Conservation (phyloP, 768 basidiomycete genomes). For the Tulasnella sp. region DNA sequence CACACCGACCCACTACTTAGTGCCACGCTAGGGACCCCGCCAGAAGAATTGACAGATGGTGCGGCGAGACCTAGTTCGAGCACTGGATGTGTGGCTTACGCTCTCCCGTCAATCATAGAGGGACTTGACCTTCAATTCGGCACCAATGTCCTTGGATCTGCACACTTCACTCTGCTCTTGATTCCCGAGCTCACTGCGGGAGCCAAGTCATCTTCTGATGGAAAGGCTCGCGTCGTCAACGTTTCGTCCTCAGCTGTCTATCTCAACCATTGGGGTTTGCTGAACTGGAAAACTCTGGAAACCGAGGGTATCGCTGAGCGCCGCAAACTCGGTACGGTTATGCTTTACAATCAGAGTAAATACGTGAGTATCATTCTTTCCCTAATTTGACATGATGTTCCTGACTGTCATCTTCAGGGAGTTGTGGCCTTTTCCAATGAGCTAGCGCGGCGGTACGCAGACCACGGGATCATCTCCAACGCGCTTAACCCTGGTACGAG, state of each 20-base stretch:
- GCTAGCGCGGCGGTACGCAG: slow-evolving; percentile 25
- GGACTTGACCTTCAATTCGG: slow-evolving; percentile 23
- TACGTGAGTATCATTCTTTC: background rate
- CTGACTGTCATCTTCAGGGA: background rate
- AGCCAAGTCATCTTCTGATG: slow-evolving; percentile 20
- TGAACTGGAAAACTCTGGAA: slow-evolving; percentile 9
- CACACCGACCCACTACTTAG: background rate
- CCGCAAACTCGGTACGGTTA: slow-evolving; percentile 3
- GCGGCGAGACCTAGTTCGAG: background rate
- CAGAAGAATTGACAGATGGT: slow-evolving; percentile 27
- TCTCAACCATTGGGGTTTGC: background rate
- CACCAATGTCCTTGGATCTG: slow-evolving; percentile 24
- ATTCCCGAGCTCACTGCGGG: slow-evolving; percentile 20
- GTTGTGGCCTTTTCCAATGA: slow-evolving; percentile 24
- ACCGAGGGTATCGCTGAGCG: background rate
- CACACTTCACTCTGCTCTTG: slow-evolving; percentile 23
- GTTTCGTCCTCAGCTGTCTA: slow-evolving; percentile 21
- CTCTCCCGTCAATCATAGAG: background rate
- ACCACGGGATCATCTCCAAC: slow-evolving; percentile 23
- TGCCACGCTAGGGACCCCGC: slow-evolving; percentile 30
- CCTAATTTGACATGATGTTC: background rate
- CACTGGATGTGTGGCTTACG: background rate
- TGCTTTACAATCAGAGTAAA: slow-evolving; percentile 22
- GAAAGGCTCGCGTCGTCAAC: slow-evolving; percentile 25
- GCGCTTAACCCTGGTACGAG: slow-evolving; percentile 24